These are phyloP conservation scores for Lentinus polychrous DNA, from an alignment of 1,284 basidiomycete species.

Conservation along the genomic window DNA sequence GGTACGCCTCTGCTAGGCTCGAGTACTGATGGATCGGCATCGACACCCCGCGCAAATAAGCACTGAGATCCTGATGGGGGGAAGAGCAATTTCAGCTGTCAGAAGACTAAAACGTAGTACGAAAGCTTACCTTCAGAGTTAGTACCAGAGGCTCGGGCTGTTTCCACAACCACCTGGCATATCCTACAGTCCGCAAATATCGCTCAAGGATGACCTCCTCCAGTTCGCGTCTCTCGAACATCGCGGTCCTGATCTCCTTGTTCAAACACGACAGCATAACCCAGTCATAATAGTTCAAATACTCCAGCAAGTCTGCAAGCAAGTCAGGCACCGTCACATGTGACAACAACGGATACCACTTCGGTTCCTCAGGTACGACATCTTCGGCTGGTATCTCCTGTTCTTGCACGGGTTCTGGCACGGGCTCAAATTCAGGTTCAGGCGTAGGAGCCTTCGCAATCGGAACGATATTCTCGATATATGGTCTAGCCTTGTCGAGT, in stretches of 20 bases:
- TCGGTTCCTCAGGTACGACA: conserved; percentile 25
- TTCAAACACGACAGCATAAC: conserved; percentile 47
- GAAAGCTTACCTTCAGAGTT: conserved; percentile 45
- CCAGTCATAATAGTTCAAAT: conserved; percentile 64
- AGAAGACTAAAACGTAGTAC: conserved; percentile 1
- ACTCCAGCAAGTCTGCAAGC: conserved; percentile 44
- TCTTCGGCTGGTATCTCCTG: neutral
- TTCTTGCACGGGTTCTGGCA: conserved; percentile 6
- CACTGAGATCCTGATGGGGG: conserved; percentile 53
- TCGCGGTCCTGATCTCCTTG: conserved; percentile 40
- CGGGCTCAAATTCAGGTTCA: conserved; percentile 9
- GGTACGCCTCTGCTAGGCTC: conserved; percentile 45
- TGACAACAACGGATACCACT: conserved; percentile 41
- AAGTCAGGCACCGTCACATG: conserved; percentile 47
- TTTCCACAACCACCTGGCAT: conserved; percentile 54
- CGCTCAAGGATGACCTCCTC: conserved; percentile 60
- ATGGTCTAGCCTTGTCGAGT: conserved; percentile 34
- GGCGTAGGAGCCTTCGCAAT: conserved; percentile 9
- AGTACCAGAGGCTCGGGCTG: conserved; percentile 53
- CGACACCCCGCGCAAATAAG: conserved; percentile 72
- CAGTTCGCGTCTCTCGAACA: conserved; percentile 44
- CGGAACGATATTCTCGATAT: conserved; percentile 10
- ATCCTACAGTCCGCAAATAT: conserved; percentile 63
- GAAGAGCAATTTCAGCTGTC: conserved; percentile 9
- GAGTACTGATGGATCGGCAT: conserved; percentile 67